These are phyloP conservation scores for Penicillium brasilianum DNA, from an alignment of 2,329 filamentous ascomycete genomes.

Conservation along the genomic window DNA sequence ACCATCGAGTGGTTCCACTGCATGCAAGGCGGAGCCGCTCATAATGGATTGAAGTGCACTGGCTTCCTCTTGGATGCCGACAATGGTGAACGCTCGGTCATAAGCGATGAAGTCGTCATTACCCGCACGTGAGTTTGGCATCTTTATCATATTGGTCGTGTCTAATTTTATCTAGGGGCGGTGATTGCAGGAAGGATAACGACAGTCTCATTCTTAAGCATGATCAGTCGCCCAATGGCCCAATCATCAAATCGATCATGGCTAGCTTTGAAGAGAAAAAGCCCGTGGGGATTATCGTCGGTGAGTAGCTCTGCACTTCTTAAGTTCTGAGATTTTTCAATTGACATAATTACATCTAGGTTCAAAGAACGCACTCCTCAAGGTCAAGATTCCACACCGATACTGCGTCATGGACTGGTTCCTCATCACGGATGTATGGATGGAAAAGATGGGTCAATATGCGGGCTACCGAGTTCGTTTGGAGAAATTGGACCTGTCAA, in stretches of 20 bases:
- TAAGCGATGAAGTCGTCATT: constrained; percentile 67
- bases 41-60: constrained; percentile 44
- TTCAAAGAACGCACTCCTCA: constrained; percentile 54
- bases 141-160: constrained; percentile 7
- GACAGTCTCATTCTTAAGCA: constrained; percentile 54
- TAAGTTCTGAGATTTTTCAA: accelerated
- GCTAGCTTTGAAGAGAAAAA: constrained; percentile 54
- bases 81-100: constrained; percentile 60
- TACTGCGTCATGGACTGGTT: constrained; percentile 74
- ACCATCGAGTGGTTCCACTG: constrained; percentile 66
- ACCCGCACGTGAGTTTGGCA: constrained; percentile 59
- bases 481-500: constrained; percentile 63
- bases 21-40: constrained; percentile 65
- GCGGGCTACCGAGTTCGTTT: constrained; percentile 64
- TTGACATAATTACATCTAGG: constrained; percentile 50
- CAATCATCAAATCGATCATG: constrained; percentile 40
- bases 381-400: constrained; percentile 58
- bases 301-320: constrained; percentile 42
- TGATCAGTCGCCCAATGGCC: constrained; percentile 56
- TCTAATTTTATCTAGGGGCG: constrained; percentile 52
- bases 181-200: constrained; percentile 56
- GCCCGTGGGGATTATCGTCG: constrained; percentile 61
- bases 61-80: constrained; percentile 66
- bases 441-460: constrained; percentile 56
- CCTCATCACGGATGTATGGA: constrained; percentile 71